phyloP scores from a whole-genome alignment of 306 rosid species.

The Lagenaria siceraria region DNA sequence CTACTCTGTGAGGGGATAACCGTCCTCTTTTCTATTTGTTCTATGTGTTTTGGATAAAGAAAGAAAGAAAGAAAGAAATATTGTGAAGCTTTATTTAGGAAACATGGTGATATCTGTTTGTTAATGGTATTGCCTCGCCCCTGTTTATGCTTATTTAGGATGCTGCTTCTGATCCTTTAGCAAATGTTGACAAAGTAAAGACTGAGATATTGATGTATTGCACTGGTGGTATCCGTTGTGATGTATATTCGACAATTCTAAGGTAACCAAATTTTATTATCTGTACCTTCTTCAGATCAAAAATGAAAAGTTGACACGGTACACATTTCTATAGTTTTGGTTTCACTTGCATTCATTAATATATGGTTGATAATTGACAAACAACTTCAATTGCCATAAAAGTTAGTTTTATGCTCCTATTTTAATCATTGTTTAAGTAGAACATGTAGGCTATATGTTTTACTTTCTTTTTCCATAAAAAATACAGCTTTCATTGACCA shows the following conservation, averaged over 20 bases:
- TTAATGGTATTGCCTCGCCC: not conserved
- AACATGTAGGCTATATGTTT: not conserved
- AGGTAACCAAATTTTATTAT: constrained; percentile 33
- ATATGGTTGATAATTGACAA: not conserved
- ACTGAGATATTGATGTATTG: constrained; percentile 81
- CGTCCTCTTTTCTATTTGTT: not conserved
- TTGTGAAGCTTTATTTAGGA: not conserved
- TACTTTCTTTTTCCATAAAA: not conserved
- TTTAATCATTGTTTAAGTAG: not conserved
- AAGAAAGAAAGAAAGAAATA: not conserved
- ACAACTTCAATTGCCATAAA: not conserved
- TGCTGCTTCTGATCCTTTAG: constrained; percentile 65
- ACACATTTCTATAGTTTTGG: not conserved
- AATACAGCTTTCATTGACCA: not conserved
- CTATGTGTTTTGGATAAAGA: not conserved
- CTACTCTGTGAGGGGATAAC: not conserved
- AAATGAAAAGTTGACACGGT: not conserved
- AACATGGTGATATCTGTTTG: not conserved
- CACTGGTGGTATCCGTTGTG: constrained; percentile 92
- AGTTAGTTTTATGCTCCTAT: not conserved
- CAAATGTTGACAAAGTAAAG: constrained; percentile 51
- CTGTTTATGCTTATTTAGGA: constrained; percentile 32
- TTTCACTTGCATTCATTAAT: not conserved
- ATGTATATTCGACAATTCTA: constrained; percentile 71
- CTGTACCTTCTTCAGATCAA: not conserved